phyloP scores from a whole-genome alignment of 2,329 filamentous ascomycete genomes.

The Alternaria arborescens region DNA sequence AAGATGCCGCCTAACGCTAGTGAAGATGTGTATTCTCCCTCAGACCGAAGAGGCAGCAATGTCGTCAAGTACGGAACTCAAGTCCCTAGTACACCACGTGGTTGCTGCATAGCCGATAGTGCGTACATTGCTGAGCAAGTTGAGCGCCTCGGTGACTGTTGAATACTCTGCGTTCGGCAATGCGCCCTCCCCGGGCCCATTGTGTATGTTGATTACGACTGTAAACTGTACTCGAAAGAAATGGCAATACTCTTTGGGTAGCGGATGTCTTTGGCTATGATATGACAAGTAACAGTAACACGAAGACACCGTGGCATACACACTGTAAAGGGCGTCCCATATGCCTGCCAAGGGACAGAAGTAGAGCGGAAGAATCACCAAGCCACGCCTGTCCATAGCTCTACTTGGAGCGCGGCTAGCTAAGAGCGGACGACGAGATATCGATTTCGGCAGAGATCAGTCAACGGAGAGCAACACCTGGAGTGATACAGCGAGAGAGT shows the following conservation, averaged over 20 bases:
- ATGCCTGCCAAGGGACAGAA: constrained; percentile 58
- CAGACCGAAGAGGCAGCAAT: constrained; percentile 57
- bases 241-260: constrained; percentile 31
- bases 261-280: constrained; percentile 17
- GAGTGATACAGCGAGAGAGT: constrained; percentile 13
- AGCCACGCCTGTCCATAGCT: constrained; percentile 28
- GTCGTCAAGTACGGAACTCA: constrained; percentile 46
- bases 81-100: constrained; percentile 53
- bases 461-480: constrained; percentile 4
- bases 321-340: constrained; percentile 57
- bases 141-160: constrained; percentile 53
- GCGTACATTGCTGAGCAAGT: constrained; percentile 57
- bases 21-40: constrained; percentile 51
- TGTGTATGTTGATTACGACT: constrained; percentile 59
- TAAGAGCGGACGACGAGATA: constrained; percentile 10
- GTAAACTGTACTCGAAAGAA: constrained; percentile 58
- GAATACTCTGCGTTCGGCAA: constrained; percentile 57
- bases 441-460: background rate
- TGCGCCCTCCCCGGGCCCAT: constrained; percentile 55
- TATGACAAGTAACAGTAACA: constrained; percentile 5
- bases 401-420: constrained; percentile 17
- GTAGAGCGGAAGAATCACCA: constrained; percentile 60
- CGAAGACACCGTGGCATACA: constrained; percentile 41
- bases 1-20: constrained; percentile 59
- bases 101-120: constrained; percentile 62